phyloP scores from a whole-genome alignment of 345 rosid genomes.

The Eucalyptus leucophloia region DNA sequence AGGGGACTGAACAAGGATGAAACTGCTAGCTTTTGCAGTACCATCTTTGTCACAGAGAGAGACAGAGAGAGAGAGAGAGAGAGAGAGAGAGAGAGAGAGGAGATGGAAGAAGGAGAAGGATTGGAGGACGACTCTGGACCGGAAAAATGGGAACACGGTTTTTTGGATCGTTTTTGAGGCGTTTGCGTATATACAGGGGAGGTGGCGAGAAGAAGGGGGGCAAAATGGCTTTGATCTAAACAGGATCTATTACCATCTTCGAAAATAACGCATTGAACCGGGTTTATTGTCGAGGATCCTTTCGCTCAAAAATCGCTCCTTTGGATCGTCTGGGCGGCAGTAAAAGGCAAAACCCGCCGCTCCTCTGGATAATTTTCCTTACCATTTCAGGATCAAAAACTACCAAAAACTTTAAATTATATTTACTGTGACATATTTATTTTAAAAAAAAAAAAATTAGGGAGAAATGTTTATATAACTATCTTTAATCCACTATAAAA shows the following conservation, averaged over 20 bases:
- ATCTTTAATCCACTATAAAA: no score
- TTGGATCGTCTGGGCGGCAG: neutral
- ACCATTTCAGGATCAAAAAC: neutral
- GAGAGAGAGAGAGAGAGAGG: neutral
- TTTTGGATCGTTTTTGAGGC: neutral
- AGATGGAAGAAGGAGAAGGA: neutral
- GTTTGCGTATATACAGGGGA: neutral
- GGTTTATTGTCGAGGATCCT: neutral
- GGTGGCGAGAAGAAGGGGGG: neutral
- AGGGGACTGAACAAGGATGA: neutral
- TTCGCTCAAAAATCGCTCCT: neutral
- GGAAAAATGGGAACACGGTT: neutral
- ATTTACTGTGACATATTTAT: neutral
- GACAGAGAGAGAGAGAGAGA: neutral
- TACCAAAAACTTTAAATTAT: neutral
- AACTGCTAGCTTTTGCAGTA: neutral
- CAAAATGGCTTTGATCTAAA: neutral
- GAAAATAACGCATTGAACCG: neutral
- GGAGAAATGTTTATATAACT: no score
- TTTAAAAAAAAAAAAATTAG: no score
- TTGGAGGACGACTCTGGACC: neutral
- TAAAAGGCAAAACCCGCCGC: neutral
- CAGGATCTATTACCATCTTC: neutral
- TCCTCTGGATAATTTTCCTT: neutral
- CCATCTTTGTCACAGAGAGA: neutral